These are phyloP conservation scores for Sideroxylon spinosum DNA, from an alignment of 179 eudicot genomes.

Conservation along the genomic window DNA sequence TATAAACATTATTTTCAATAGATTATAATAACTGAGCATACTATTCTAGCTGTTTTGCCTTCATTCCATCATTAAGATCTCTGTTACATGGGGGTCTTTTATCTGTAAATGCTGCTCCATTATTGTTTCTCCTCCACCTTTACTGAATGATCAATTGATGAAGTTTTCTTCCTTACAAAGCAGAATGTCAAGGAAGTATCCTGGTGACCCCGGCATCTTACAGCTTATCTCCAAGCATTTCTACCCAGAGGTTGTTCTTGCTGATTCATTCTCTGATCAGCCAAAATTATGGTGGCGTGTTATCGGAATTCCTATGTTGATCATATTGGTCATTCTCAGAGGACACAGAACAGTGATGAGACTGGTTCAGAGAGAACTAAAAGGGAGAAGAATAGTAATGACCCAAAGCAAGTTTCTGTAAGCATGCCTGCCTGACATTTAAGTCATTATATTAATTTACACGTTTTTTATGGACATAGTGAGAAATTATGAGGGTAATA, in stretches of 20 bases:
- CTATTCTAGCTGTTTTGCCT: not conserved
- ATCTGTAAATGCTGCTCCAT: too few species aligned
- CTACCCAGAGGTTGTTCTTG: constrained; percentile 32
- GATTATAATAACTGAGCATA: too few species aligned
- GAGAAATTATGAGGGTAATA: not conserved
- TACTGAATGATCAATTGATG: not conserved
- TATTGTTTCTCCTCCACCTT: not conserved
- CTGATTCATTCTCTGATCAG: constrained; percentile 29
- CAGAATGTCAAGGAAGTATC: constrained; percentile 34
- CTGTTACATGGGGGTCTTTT: not conserved
- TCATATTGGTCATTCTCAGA: constrained; percentile 12
- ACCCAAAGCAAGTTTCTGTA: constrained; percentile 15
- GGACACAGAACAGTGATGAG: constrained; percentile 8
- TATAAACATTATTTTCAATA: too few species aligned
- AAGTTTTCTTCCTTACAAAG: constrained; percentile 6
- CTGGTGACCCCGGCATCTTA: constrained; percentile 11
- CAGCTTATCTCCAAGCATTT: constrained; percentile 33
- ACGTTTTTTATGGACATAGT: not conserved
- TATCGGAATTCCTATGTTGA: constrained; percentile 23
- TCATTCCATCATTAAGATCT: not conserved
- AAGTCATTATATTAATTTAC: not conserved
- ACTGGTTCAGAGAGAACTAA: constrained; percentile 14
- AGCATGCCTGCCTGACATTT: constrained; percentile 11
- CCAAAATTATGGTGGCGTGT: constrained; percentile 35
- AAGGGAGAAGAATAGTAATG: constrained; percentile 15